Base-by-base conservation (phyloP, 805 yeast species). In the Kuraishia molischiana region DNA sequence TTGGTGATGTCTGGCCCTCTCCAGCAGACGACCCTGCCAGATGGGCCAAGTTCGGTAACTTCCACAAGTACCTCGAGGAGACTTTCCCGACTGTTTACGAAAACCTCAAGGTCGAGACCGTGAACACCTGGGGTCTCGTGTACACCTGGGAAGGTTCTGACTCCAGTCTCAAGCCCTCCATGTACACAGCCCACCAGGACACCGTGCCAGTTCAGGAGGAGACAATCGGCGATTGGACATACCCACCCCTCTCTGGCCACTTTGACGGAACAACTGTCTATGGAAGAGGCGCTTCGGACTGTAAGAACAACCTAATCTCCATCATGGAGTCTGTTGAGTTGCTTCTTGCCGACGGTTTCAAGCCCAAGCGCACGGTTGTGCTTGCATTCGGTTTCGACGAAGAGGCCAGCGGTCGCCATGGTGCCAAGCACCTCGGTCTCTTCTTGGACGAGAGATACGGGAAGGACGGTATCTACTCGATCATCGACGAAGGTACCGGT, bases 201-300 rank as follows among this genome's bases (percentile, higher is more conserved):
- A 84, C 77, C 3, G 90, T 81, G 8, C 90, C 92, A 1, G 81
- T 81, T n/a, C 82, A 76, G 45, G 54, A 57, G 11, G 69, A 66
- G 18, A 75, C 86, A 0, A 49, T 66, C 37, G 56, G 51, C 20
- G 62, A 71, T 38, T 83, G 92, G 92, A 58, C 63, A 0, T 63
- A 74, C 51, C 78, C 77, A 3, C 90, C 94, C 2, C 81, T 72
- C 43, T 53, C 61, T 4, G 85, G 79, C 6, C 61, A 67, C 47
- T 81, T 61, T 49, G 90, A 83, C 46, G 85, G 85, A 10, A 61
- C 66, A 19, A 57, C 50, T 31, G 45, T 85, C 6, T 80, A 77
- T 70, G 95, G 94, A 2, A 67, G 95, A 46, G 95, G 95, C 19
- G 52, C 82, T 2, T 53, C 67, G 26, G 95, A 85, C 54, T 78